A percentile compares a stretch with the other conserved stretches of the same genome.
Conservation (phyloP, 441 rosid species). For the Manihot esculenta region DNA sequence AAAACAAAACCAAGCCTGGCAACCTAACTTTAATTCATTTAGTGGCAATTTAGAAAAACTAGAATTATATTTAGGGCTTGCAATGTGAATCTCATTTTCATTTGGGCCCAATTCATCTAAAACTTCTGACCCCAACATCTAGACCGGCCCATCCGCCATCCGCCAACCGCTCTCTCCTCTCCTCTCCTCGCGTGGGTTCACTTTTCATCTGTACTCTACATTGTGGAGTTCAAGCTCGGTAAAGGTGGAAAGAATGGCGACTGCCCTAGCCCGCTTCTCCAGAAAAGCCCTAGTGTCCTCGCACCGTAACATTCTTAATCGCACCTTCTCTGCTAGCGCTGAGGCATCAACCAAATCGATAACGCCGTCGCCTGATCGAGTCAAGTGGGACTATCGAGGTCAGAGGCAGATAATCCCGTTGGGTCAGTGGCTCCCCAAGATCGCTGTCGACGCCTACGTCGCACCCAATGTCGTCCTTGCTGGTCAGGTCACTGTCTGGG, state of each 20-base stretch:
- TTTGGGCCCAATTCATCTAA: not conserved
- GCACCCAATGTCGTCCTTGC: constrained; percentile 94
- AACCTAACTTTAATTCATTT: too few relatives aligned
- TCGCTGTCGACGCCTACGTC: constrained; percentile 98
- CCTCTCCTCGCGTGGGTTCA: too few relatives aligned
- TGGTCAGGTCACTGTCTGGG: constrained; percentile 84
- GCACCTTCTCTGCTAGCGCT: constrained; percentile 29
- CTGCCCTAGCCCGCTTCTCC: constrained; percentile 54
- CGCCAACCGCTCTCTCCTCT: not conserved
- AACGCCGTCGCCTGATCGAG: constrained; percentile 73
- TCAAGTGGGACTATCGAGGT: constrained; percentile 97
- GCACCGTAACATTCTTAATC: constrained; percentile 20
- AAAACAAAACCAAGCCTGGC: too few relatives aligned
- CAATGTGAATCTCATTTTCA: not conserved
- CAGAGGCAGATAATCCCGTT: constrained; percentile 93
- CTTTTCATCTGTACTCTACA: not conserved
- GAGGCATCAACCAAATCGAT: constrained; percentile 50
- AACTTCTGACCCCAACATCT: not conserved
- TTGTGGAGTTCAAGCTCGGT: constrained; percentile 3
- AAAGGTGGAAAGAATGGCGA: constrained; percentile 50
- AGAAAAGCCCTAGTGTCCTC: constrained; percentile 35
- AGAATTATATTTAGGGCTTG: too few relatives aligned
- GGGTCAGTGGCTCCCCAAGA: constrained; percentile 94
- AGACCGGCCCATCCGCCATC: not conserved
- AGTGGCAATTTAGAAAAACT: too few relatives aligned